Evolutionary conservation across 2,329 filamentous ascomycete genomes (phyloP), one percentile per base, ranked within the genome.

Genomic region (Orbilia javanica): DNA sequence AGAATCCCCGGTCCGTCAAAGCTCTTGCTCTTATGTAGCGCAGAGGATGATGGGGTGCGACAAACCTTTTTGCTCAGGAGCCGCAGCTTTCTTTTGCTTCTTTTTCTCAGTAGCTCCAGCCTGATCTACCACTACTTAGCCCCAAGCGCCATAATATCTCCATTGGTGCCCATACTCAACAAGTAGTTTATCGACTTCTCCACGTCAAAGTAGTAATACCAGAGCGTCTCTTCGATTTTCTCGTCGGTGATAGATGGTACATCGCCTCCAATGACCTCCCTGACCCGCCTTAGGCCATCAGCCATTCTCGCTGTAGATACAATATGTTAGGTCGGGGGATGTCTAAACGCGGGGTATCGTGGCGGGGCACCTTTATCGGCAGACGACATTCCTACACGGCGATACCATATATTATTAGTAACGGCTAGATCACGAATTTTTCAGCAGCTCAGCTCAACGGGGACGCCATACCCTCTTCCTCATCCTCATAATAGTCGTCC

Each of bases 131-230:
- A 20, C 18, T 3, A 42, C 8, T 57, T 52, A 65, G 60, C 36
- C 55, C 11, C 10, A 15, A 1, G 2, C 6, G 8, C 22, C 11
- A 65, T n/a, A 34, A 20, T 3, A 5, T 36, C 22, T 44, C 27
- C 11, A n/a, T 18, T 34, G 22, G 36, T 73, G 29, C 50, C 79
- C 84, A 81, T 90, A 87, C 90, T 92, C 79, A 90, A 88, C 73
- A 99, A 85, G 82, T 96, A 97, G 71, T 88, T 87, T 42, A 96
- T 91, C 0, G 93, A 90, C 84, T 97, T 97, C 72, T 90, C 91
- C 31, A 97, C 87, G 82, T 99, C 94, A 83, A 94, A 98, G 84
- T 95, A 98, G 84, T 97, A 97, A 84, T 99, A 90, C 93, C 94
- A 98, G 15, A 99, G 85, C 0, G 94, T 89, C 79, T 98, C 95